Evolutionary conservation across 495 filamentous ascomycete genomes (phyloP), one percentile per base, ranked within the genome.

Genomic region (Penicillium canescens): DNA sequence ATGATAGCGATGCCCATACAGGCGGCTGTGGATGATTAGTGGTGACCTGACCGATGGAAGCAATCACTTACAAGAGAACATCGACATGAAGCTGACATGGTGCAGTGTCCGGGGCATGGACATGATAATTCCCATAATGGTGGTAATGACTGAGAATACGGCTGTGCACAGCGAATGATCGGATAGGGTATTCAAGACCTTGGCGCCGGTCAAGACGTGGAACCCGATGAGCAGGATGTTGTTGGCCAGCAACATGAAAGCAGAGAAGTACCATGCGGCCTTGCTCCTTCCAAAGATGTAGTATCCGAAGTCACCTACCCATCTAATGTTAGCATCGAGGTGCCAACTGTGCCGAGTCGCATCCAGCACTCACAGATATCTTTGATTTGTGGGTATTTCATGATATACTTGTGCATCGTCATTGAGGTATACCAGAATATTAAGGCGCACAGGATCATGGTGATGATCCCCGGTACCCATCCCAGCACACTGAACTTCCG

Each of bases 371-470:
- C 54, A 75, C 74, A 78, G 45, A 78, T 76, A 55, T 78, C 68
- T 31, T 56, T 71, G 49, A 78, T 78, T 23, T 78, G 69, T 10
- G 75, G 75, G 34, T 77, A 34, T 38, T 76, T 75, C 75, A 78
- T 76, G 52, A 78, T 75, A 42, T 59, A 78, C 50, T 71, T 71
- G 60, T 73, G 70, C 73, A 78, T 76, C n/a, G 75, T 78, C 26
- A 73, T 71, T 1, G 71, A 74, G 12, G 72, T 74, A 10, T 72
- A 62, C 71, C 71, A 76, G 58, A 76, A 76, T 0, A 76, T 39
- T 3, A 70, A 45, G 10, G 64, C 69, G 3, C 61, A 62, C 6
- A 66, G 47, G n/a, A 74, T 54, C 60, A 63, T 65, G 10, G 67
- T 78, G 37, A 78, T 75, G 14, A 78, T 70, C 10, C 73, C 74